Base-by-base conservation (phyloP, 2,329 filamentous ascomycete genomes). In the Hymenoscyphus occultus region DNA sequence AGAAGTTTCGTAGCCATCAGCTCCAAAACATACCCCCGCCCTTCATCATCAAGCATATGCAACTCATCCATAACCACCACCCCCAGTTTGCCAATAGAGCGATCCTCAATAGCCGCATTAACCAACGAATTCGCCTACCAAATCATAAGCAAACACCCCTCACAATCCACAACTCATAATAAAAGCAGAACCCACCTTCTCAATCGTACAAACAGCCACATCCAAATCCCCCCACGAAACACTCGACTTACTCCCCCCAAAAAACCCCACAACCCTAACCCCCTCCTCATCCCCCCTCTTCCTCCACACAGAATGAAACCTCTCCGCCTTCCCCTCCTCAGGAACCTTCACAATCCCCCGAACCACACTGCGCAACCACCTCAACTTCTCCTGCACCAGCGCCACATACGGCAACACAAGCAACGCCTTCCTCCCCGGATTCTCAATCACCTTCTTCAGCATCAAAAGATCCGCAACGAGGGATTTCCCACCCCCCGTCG, bases 31-130 rank as follows among this genome's bases (percentile, higher is more conserved):
- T 93, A 93, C 3, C 90, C 90, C n/a, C 90, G 85, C 69, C 88
- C 84, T 67, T 89, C 88, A 73, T 93, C 90, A 70, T 92, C 88
- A 56, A 93, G 82, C 89, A 93, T 92, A 74, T 93, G 90, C n/a
- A 93, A 78, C 74, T 93, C 90, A 71, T 93, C 90, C 40, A 93
- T 79, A 14, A 93, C 88, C 19, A 92, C 84, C 12, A 87, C 80
- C 58, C 84, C 85, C 56, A 93, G 78, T 22, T 86, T 82, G n/a
- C 81, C 79, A 65, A 92, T 65, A 3, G 82, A 85, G 72, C 84
- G 86, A 68, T 93, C 88, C 67, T 90, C 87, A 69, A 93, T 90
- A 14, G 90, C 88, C 28, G 83, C 80, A 70, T 93, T 93, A 35
- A 92, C 82, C 48, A 93, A 81, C 12, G 87, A 83, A 72, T 93